Evolutionary conservation across 2,329 filamentous ascomycete species (phyloP).

Genomic region (Boeremia lycopersici): DNA sequence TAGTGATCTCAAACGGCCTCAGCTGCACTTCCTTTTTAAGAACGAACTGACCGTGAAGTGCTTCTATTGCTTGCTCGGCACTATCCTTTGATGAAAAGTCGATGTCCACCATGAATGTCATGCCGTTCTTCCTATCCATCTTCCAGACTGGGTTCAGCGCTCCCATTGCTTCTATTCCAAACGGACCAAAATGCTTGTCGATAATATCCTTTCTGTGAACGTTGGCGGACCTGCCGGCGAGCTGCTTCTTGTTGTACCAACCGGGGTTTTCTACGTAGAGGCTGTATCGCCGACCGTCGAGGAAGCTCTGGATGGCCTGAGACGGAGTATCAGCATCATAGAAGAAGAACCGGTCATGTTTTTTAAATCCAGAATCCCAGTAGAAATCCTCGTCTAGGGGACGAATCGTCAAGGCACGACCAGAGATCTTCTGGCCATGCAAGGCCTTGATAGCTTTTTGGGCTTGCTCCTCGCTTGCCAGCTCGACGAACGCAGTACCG

Average conservation of each 20-base stretch:
- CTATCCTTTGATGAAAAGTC: slow-evolving; percentile 34
- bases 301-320: slow-evolving; percentile 19
- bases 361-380: slow-evolving; percentile 10
- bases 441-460: slow-evolving; percentile 18
- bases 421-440: neutral
- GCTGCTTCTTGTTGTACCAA: slow-evolving; percentile 15
- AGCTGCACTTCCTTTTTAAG: slow-evolving; percentile 20
- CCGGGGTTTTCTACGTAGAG: slow-evolving; percentile 25
- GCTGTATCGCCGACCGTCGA: slow-evolving; percentile 28
- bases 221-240: too few relatives aligned
- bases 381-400: slow-evolving; percentile 14
- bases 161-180: slow-evolving; percentile 26
- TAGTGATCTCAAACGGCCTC: neutral
- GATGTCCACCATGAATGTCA: slow-evolving; percentile 19
- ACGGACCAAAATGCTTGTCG: slow-evolving; percentile 17
- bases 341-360: slow-evolving; percentile 6
- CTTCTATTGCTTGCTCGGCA: slow-evolving; percentile 23
- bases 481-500: slow-evolving; percentile 21
- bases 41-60: slow-evolving; percentile 21
- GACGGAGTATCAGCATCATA: slow-evolving; percentile 9
- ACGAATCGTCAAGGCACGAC: neutral
- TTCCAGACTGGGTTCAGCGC: slow-evolving; percentile 11
- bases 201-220: slow-evolving; percentile 11
- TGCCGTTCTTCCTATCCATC: neutral
- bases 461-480: slow-evolving; percentile 25